phyloP scores from a whole-genome alignment of 768 basidiomycete species.

The Neoboletus magnificus region DNA sequence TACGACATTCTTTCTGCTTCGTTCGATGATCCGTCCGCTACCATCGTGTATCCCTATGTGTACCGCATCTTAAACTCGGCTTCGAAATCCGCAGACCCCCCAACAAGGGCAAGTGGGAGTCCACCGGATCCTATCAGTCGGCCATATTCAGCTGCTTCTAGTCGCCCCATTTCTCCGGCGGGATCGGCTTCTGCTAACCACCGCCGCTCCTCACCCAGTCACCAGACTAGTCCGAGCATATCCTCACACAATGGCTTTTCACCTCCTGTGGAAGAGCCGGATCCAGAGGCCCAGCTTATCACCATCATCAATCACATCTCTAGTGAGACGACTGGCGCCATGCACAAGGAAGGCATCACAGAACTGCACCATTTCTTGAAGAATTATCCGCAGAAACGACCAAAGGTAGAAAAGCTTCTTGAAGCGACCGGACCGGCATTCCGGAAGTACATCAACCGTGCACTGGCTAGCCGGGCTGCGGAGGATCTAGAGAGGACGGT shows the following conservation, averaged over 20 bases:
- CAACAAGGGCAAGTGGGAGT: conserved; percentile 21
- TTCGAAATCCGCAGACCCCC: conserved; percentile 40
- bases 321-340: conserved; percentile 81
- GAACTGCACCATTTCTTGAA: conserved; percentile 93
- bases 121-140: conserved; percentile 40
- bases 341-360: conserved; percentile 93
- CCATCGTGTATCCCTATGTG: conserved; percentile 94
- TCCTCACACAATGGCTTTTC: conserved; percentile 57
- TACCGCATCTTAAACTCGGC: conserved; percentile 84
- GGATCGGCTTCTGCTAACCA: conserved; percentile 55
- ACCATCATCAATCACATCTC: conserved; percentile 85
- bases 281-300: conserved; percentile 80
- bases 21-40: conserved; percentile 96
- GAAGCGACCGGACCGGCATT: conserved; percentile 88
- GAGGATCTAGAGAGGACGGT: conserved; percentile 80
- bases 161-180: conserved; percentile 70
- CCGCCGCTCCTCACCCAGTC: conserved; percentile 58
- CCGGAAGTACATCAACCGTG: conserved; percentile 87
- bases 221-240: conserved; percentile 63
- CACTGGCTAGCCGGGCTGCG: conserved; percentile 81
- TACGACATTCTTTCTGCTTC: conserved; percentile 88
- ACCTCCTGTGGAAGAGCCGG: conserved; percentile 71
- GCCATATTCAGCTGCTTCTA: conserved; percentile 57
- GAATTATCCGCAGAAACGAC: conserved; percentile 79
- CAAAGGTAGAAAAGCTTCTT: conserved; percentile 81